Conservation (phyloP, 495 filamentous ascomycete genomes). For the Podospora comata region DNA sequence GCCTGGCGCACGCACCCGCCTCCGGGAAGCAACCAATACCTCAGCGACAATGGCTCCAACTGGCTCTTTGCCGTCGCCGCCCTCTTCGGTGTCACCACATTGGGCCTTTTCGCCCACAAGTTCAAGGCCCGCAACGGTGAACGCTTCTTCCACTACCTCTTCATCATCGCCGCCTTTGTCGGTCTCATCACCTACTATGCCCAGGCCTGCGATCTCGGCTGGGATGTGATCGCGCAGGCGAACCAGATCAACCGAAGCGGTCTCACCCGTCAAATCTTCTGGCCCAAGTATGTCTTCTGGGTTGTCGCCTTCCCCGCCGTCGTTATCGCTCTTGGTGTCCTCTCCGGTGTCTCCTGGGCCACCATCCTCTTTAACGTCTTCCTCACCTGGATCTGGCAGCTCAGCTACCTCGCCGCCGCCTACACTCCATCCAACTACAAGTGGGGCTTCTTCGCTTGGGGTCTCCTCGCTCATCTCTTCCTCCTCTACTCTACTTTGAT, state of each 20-base stretch:
- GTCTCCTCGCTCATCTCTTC: constrained; percentile 35
- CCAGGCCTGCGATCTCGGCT: constrained; percentile 45
- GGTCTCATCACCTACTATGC: constrained; percentile 48
- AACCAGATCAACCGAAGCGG: constrained; percentile 31
- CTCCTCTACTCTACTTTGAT: constrained; percentile 36
- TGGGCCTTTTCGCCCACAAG: constrained; percentile 38
- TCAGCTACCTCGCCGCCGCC: constrained; percentile 44
- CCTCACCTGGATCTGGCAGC: constrained; percentile 46
- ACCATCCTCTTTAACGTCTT: constrained; percentile 45
- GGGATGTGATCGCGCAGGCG: constrained; percentile 29
- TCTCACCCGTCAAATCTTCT: constrained; percentile 47
- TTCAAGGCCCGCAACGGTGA: constrained; percentile 43
- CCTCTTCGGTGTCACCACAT: constrained; percentile 38
- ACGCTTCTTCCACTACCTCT: constrained; percentile 55
- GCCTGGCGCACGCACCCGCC: constrained; percentile 47
- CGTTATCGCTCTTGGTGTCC: constrained; percentile 42
- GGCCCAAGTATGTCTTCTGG: constrained; percentile 51
- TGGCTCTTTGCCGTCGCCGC: constrained; percentile 48
- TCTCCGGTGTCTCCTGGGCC: constrained; percentile 45
- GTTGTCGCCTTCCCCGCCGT: constrained; percentile 44
- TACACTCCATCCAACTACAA: constrained; percentile 48
- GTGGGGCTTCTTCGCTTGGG: constrained; percentile 52
- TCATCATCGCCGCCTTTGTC: constrained; percentile 45
- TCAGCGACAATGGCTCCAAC: constrained; percentile 46
- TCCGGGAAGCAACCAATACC: constrained; percentile 26